A percentile compares a stretch with the other conserved stretches of the same genome.
Conservation (phyloP, 495 filamentous ascomycete species). For the Neohortaea acidophila region DNA sequence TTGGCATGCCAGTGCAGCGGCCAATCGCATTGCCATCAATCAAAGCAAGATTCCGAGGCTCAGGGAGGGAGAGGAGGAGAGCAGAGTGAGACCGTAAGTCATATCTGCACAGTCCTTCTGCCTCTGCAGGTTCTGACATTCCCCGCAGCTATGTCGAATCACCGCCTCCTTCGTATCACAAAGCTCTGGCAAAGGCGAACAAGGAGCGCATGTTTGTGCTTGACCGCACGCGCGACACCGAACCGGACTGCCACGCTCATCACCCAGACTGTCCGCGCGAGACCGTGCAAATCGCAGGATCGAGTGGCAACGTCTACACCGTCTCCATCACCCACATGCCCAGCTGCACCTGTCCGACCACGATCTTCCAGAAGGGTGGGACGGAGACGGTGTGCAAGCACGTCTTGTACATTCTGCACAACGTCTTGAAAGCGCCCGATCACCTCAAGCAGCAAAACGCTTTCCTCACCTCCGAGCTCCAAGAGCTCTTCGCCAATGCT, state of each 20-base stretch:
- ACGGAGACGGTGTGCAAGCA: constrained; percentile 63
- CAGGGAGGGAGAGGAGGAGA: too few species aligned
- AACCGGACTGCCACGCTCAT: too few species aligned
- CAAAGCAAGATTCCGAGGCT: too few species aligned
- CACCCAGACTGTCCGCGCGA: constrained; percentile 34
- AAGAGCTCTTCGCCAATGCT: constrained; percentile 41
- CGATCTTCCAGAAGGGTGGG: too few species aligned
- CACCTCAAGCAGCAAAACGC: constrained; percentile 62
- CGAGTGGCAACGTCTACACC: constrained; percentile 66
- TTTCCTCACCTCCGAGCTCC: constrained; percentile 49
- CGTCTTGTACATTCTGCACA: constrained; percentile 49
- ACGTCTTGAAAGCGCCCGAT: constrained; percentile 48
- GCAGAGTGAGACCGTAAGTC: too few species aligned
- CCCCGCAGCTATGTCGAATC: too few species aligned
- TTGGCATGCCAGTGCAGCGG: too few species aligned
- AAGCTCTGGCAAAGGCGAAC: too few species aligned
- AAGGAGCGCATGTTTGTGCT: constrained; percentile 43
- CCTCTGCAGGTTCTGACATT: too few species aligned
- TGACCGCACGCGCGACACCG: constrained; percentile 29
- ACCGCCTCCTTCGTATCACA: too few species aligned
- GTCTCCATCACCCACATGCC: constrained; percentile 42
- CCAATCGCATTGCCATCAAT: too few species aligned
- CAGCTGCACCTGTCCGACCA: constrained; percentile 46
- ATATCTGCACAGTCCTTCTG: too few species aligned
- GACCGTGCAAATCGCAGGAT: constrained; percentile 54